Evolutionary conservation across 2,329 filamentous ascomycete species (phyloP).

Genomic region (Biscogniauxia marginata): DNA sequence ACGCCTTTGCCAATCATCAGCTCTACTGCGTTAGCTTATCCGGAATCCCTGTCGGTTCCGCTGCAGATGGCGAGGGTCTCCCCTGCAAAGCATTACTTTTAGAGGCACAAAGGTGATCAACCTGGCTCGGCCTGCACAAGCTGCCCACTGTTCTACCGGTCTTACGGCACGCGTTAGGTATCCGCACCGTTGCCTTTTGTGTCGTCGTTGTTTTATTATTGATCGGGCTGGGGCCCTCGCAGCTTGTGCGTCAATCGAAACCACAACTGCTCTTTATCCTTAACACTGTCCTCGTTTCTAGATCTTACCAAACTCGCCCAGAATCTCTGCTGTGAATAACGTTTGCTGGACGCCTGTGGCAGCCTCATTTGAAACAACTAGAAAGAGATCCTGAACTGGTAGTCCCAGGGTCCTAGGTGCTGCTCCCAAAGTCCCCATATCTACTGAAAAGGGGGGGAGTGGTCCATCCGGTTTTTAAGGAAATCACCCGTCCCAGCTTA

Average conservation of each 20-base stretch:
- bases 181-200: constrained; percentile 1
- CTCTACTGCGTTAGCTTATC: neutral
- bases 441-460: neutral
- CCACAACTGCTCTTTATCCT: neutral
- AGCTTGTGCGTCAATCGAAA: neutral
- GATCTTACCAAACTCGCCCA: neutral
- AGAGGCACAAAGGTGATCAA: neutral
- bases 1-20: neutral
- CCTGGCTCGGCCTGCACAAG: neutral
- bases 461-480: constrained; percentile 3
- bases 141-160: neutral
- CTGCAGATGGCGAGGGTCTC: neutral
- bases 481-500: constrained; percentile 17
- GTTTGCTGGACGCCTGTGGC: too few relatives aligned
- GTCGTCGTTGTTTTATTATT: neutral
- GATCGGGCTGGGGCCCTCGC: neutral
- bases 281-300: too few relatives aligned
- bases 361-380: constrained; percentile 12
- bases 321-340: neutral
- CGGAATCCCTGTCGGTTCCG: neutral
- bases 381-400: constrained; percentile 10
- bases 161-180: neutral
- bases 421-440: constrained; percentile 2
- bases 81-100: neutral
- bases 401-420: constrained; percentile 4